Percentiles rank a stretch among this genome's conserved stretches.
Evolutionary conservation across 371 early-diverging fungal genomes (phyloP).

Genomic region (Syncephalastrum sp.): DNA sequence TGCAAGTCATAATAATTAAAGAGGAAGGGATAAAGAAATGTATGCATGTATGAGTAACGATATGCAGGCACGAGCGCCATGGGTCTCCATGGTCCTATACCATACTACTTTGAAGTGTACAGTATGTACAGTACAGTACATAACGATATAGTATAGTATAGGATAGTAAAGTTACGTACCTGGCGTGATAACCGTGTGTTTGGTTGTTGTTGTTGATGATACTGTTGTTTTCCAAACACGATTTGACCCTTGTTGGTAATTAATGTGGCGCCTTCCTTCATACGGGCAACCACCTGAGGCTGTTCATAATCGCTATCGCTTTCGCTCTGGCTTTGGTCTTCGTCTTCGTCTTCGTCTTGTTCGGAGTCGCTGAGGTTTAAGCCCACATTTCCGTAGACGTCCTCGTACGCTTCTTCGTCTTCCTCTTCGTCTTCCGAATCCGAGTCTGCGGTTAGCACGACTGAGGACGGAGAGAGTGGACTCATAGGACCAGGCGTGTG

Average conservation of each 20-base stretch:
- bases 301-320: slow-evolving; percentile 8
- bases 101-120: not conserved
- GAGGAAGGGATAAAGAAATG: too few species aligned
- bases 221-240: slow-evolving; percentile 27
- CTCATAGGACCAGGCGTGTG: too few species aligned
- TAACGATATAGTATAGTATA: too few species aligned
- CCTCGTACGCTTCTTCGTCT: slow-evolving; percentile 16
- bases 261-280: slow-evolving; percentile 39
- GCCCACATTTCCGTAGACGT: slow-evolving; percentile 23
- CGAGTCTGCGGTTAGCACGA: too few species aligned
- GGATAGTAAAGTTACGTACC: slow-evolving; percentile 14
- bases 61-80: too few species aligned
- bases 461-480: too few species aligned
- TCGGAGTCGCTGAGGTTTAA: slow-evolving; percentile 4
- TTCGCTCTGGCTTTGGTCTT: slow-evolving; percentile 6
- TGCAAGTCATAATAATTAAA: too few species aligned
- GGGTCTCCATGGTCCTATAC: not conserved
- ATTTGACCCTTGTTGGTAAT: slow-evolving; percentile 49
- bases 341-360: slow-evolving; percentile 7
- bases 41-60: too few species aligned
- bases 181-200: slow-evolving; percentile 10
- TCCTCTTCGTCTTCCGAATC: slow-evolving; percentile 6
- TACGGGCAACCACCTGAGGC: slow-evolving; percentile 29
- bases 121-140: not conserved
- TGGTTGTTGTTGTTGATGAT: not conserved